A percentile compares a stretch with the other conserved stretches of the same genome.
These are phyloP conservation scores for Ophiostoma montium DNA, from an alignment of 2,329 filamentous ascomycete genomes.

Conservation along the genomic window DNA sequence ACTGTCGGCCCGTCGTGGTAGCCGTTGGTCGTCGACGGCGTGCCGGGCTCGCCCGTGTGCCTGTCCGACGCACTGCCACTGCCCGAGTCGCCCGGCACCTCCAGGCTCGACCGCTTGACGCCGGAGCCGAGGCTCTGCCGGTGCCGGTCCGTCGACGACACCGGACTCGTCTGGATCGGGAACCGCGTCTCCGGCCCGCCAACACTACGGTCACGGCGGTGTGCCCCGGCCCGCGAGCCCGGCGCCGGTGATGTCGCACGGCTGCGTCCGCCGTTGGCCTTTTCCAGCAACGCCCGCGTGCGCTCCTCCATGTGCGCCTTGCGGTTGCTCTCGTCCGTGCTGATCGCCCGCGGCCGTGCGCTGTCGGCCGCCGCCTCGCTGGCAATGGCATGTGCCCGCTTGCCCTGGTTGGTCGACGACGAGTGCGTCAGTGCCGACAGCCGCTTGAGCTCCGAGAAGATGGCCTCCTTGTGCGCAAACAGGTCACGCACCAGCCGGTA, in stretches of 20 bases:
- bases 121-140: slow-evolving; percentile 35
- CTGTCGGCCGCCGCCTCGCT: slow-evolving; percentile 21
- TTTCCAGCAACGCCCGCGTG: slow-evolving; percentile 64
- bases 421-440: slow-evolving; percentile 57
- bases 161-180: slow-evolving; percentile 59
- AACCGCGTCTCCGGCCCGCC: slow-evolving; percentile 65
- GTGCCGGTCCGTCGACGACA: slow-evolving; percentile 36
- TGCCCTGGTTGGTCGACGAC: slow-evolving; percentile 30
- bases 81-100: slow-evolving; percentile 67
- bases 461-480: slow-evolving; percentile 84
- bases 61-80: slow-evolving; percentile 11
- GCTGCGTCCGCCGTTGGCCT: slow-evolving; percentile 48
- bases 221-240: slow-evolving; percentile 31
- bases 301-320: slow-evolving; percentile 90
- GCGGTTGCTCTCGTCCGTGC: slow-evolving; percentile 89
- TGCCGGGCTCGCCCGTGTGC: slow-evolving; percentile 7
- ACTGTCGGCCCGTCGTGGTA: neutral
- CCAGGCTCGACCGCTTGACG: slow-evolving; percentile 55
- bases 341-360: slow-evolving; percentile 65
- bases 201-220: slow-evolving; percentile 70
- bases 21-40: slow-evolving; percentile 14
- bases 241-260: slow-evolving; percentile 63
- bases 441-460: slow-evolving; percentile 92
- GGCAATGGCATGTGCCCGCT: slow-evolving; percentile 2
- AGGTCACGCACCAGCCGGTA: slow-evolving; percentile 84